Evolutionary conservation across 805 yeast genomes (phyloP).

Genomic region (Starmerella apicola): DNA sequence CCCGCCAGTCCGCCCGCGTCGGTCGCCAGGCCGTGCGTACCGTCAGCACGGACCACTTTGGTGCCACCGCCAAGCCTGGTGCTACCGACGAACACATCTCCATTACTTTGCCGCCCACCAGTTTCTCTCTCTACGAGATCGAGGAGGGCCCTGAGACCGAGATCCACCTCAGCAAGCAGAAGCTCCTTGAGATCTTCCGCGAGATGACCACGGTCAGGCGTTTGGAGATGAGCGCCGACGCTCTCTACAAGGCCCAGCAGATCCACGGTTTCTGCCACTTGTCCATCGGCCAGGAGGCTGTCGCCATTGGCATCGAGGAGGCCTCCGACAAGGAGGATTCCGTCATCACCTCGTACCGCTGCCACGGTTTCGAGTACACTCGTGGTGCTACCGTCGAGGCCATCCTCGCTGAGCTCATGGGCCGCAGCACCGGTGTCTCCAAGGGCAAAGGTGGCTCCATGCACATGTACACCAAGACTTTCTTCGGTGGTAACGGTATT

Average conservation of each 20-base stretch:
- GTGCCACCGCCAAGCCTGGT: constrained; percentile 17
- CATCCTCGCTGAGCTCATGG: constrained; percentile 93
- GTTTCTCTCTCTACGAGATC: constrained; percentile 77
- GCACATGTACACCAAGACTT: constrained; percentile 94
- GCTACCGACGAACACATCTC: constrained; percentile 19
- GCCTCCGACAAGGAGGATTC: constrained; percentile 80
- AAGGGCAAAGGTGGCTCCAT: constrained; percentile 99
- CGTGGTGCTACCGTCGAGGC: constrained; percentile 87
- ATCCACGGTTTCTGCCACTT: constrained; percentile 98
- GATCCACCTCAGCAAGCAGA: constrained; percentile 68
- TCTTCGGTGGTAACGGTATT: constrained; percentile 99
- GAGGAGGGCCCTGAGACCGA: constrained; percentile 50
- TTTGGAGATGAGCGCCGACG: constrained; percentile 98
- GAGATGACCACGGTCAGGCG: constrained; percentile 84
- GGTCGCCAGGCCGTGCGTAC: constrained; percentile 7
- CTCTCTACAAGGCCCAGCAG: constrained; percentile 94
- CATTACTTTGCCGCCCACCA: constrained; percentile 50
- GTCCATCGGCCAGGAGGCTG: constrained; percentile 97
- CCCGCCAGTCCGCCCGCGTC: constrained; percentile 4
- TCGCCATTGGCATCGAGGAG: constrained; percentile 95
- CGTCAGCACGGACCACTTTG: constrained; percentile 16
- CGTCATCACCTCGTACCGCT: constrained; percentile 92
- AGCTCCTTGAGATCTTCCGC: constrained; percentile 83
- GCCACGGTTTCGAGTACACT: constrained; percentile 97
- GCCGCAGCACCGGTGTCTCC: constrained; percentile 88